Evolutionary conservation across 768 basidiomycete genomes (phyloP), one percentile per base, ranked within the genome.

Genomic region (Trametes cubensis): DNA sequence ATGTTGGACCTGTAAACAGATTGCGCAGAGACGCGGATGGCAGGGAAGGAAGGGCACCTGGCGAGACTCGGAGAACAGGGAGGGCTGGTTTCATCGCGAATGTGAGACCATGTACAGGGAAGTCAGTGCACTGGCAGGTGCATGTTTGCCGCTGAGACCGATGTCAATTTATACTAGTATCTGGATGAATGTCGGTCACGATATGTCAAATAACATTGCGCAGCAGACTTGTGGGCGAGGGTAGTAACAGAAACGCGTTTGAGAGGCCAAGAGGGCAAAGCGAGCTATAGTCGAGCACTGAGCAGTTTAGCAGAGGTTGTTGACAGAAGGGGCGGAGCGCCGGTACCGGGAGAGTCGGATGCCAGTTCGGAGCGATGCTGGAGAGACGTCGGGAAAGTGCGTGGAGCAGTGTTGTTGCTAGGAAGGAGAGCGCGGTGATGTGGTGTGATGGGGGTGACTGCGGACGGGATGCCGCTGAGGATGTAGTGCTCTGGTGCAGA

Each of bases 61-160:
- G 28, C 48, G 48, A 47, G 26, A 49, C 25, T n/a, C n/a, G n/a
- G n/a, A n/a, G 14, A 23, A 46, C 18, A 46, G 20, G 25, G 45
- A 11, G 34, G 34, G 34, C 34, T 10, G 34, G 34, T 34, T 34
- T 34, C 34, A 34, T 5, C 34, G 34, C 34, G 34, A 34, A 11
- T 34, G 20, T 53, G 21, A 40, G 51, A 53, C 51, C 25, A 25
- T n/a, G n/a, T n/a, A n/a, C 42, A 11, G 41, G 25, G 54, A 55
- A 55, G 54, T 30, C 17, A 6, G 41, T 34, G 26, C 14, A 58
- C n/a, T n/a, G n/a, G n/a, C n/a, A n/a, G n/a, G n/a, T 11, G 57
- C 48, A 58, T 58, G 57, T 28, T 53, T 50, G 48, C 39, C 30
- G 57, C 39, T 42, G 57, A 58, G 57, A 58, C 57, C 47, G 30